Evolutionary conservation across 2,329 filamentous ascomycete species (phyloP), one percentile per base, ranked within the genome.

Genomic region (Botrytis sinoallii): DNA sequence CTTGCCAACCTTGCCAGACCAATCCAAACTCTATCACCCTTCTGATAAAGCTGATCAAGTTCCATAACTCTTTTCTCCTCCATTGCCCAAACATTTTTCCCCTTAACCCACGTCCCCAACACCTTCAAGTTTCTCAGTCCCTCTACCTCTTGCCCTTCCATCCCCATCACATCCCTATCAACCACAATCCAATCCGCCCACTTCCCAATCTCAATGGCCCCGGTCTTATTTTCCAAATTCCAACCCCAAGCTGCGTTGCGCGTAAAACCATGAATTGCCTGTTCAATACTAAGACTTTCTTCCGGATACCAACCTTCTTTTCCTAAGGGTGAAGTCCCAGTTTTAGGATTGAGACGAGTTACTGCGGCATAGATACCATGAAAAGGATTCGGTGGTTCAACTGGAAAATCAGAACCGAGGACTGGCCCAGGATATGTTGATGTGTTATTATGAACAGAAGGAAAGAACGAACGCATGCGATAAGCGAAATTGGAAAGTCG

Each of bases 131-230:
- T 82, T 38, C 88, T 85, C 71, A 92, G 77, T 20, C 84, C 83
- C 74, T 90, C 88, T 0, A 48, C 67, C 14, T 32, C 10, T 14
- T 44, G 22, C 4, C 64, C 64, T 5, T 64, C 66, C 65, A 73
- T 55, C 25, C 78, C 82, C 71, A 87, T 86, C 0, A 92, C 78
- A 63, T 88, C 86, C 75, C 83, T 80, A 75, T 92, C 90, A 20
- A 93, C 81, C n/a, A 93, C 90, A 6, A 93, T 84, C 90, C 90
- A 93, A 80, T 93, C 91, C 0, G 90, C 91, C 79, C 88, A 88
- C 1, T 87, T 88, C 0, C 89, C 90, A n/a, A 84, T 81, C 71
- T 84, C 81, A 44, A 93, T 90, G 0, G 87, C 83, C 0, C 90
- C 91, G 1, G 88, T 87, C 76, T 84, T 85, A 0, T 85, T 86